Percentiles rank a stretch among this genome's conserved stretches.
Conservation (phyloP, 2,329 filamentous ascomycete species). For the Geoglossum cookeanum region DNA sequence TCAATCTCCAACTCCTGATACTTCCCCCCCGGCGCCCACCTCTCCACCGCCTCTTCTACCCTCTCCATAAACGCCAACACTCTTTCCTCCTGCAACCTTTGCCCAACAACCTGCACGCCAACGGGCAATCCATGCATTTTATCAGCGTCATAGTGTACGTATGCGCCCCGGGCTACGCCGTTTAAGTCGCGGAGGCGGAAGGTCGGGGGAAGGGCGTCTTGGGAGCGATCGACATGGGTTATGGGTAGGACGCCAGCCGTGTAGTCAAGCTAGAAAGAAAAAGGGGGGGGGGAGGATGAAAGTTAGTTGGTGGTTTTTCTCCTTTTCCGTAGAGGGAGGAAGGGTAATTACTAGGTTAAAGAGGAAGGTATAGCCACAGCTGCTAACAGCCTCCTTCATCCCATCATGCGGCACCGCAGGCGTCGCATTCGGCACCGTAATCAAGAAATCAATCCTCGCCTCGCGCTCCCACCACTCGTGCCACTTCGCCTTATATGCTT, state of each 20-base stretch:
- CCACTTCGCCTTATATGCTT: slow-evolving; percentile 59
- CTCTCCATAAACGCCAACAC: slow-evolving; percentile 63
- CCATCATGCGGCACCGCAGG: slow-evolving; percentile 72
- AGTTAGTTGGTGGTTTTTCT: neutral
- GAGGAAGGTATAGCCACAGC: slow-evolving; percentile 82
- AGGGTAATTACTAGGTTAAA: slow-evolving; percentile 55
- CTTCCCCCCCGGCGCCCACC: slow-evolving; percentile 22
- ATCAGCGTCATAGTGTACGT: slow-evolving; percentile 64
- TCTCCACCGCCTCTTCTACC: slow-evolving; percentile 54
- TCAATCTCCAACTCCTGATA: slow-evolving; percentile 31
- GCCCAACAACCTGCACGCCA: slow-evolving; percentile 65
- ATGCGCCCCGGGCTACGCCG: slow-evolving; percentile 62
- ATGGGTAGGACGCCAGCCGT: slow-evolving; percentile 66
- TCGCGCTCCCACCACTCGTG: slow-evolving; percentile 68
- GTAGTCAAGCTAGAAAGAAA: slow-evolving; percentile 51
- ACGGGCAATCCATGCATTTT: slow-evolving; percentile 81
- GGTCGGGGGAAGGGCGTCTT: slow-evolving; percentile 43
- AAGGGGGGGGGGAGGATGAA: slow-evolving; percentile 4
- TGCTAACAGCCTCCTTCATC: slow-evolving; percentile 70
- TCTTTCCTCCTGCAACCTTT: slow-evolving; percentile 71
- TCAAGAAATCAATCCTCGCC: slow-evolving; percentile 53
- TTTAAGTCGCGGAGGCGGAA: slow-evolving; percentile 50
- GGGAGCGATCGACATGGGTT: slow-evolving; percentile 55
- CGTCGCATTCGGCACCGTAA: slow-evolving; percentile 76
- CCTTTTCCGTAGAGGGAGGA: neutral